Base-by-base conservation (phyloP, 176 grass and related monocot genomes). In the Cenchrus fungigraminus region DNA sequence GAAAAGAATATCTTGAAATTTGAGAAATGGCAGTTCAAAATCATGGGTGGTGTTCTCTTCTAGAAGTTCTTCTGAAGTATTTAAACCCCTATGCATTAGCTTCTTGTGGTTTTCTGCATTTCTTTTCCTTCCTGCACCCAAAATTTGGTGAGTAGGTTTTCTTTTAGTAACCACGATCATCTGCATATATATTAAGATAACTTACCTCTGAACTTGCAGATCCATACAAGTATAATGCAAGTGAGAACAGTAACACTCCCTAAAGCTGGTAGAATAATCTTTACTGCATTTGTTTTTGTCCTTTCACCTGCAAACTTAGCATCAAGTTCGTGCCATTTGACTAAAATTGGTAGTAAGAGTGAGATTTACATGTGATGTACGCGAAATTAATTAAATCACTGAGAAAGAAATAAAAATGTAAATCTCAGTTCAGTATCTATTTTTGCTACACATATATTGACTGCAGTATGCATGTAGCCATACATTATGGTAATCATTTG, bases 11-110 rank as follows among this genome's bases (percentile, higher is more conserved):
- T 17, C 64, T 59, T 85, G 66, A 10, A 89, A 85, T n/a, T 47
- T 85, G 1, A 89, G 15, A 20, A 80, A 66, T 34, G 76, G 29
- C 52, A 79, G 68, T 70, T 79, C 81, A 32, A 79, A 13, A 65
- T 49, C 59, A 16, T 64, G 42, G 13, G n/a, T 17, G 29, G 40
- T 7, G 43, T 65, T 46, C 16, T 14, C 13, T 47, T 65, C 59
- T 31, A 5, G 11, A 16, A 31, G 59, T 44, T 47, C 40, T 15
- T 62, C 6, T 16, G 57, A 49, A 28, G 76, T 25, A 47, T 10
- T 59, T 16, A 68, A 69, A 16, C 54, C 76, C 3, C 6, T 3
- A 10, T 31, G 9, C n/a, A 78, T 20, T 62, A 78, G 12, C 19
- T 28, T 62, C 6, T 6, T 63, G 2, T 63, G 76, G 3, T 78